A percentile compares a stretch with the other conserved stretches of the same genome.
Evolutionary conservation across 1,284 basidiomycete species (phyloP).

Genomic region (Cutaneotrichosporon cavernicola): DNA sequence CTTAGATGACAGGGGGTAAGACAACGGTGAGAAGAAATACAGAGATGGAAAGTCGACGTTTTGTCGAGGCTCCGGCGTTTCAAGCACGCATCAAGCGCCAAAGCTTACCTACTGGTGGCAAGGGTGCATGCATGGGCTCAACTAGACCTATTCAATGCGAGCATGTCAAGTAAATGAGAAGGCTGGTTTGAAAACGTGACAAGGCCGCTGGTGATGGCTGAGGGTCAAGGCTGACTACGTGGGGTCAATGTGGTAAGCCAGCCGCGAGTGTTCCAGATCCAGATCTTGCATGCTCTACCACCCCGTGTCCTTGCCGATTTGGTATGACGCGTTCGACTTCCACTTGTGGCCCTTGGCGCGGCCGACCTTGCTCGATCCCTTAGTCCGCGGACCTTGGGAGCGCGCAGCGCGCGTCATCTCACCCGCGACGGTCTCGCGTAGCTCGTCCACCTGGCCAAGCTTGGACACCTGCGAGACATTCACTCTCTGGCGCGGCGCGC

Average conservation of each 20-base stretch:
- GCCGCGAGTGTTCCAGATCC: not conserved
- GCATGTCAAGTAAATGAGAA: no score
- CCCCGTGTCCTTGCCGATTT: constrained; percentile 9
- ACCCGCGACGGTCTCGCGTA: constrained; percentile 62
- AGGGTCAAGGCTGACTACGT: not conserved
- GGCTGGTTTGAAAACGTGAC: no score
- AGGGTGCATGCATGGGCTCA: no score
- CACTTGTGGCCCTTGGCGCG: constrained; percentile 78
- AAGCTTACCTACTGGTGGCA: no score
- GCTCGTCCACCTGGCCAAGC: constrained; percentile 34
- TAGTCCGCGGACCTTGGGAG: constrained; percentile 71
- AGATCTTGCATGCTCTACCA: not conserved
- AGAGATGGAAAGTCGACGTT: no score
- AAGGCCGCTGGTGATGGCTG: no score
- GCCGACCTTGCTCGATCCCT: constrained; percentile 64
- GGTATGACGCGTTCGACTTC: constrained; percentile 53
- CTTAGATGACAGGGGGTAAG: no score
- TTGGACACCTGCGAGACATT: constrained; percentile 20
- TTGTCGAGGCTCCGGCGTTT: no score
- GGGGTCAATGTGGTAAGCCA: not conserved
- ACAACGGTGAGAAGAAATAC: no score
- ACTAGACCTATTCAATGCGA: no score
- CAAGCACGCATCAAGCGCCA: no score
- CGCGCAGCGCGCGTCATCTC: constrained; percentile 67
- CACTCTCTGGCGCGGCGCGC: constrained; percentile 12